These are phyloP conservation scores for Maudiozyma serrabonitensis DNA, from an alignment of 805 yeast genomes.

Conservation along the genomic window DNA sequence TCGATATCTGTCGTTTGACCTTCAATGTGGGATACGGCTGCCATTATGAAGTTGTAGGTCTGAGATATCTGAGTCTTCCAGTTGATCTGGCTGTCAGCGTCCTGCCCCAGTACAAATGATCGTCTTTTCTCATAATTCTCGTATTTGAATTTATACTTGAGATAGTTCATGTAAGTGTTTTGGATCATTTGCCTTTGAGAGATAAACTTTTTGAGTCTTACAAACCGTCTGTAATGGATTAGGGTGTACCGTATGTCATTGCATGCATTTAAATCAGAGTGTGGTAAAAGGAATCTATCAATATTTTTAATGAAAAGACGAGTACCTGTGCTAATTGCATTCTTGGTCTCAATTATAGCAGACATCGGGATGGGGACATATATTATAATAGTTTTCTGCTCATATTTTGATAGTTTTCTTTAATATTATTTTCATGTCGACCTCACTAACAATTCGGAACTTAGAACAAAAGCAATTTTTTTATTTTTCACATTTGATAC, in stretches of 20 bases:
- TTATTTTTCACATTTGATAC: too few relatives aligned
- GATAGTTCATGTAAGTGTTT: conserved; percentile 20
- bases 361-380: not conserved
- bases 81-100: not conserved
- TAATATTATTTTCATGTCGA: not conserved
- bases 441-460: too few relatives aligned
- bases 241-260: conserved; percentile 4
- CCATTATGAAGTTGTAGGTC: conserved; percentile 18
- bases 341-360: not conserved
- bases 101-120: conserved; percentile 6
- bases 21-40: conserved; percentile 14
- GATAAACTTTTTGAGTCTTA: conserved; percentile 21
- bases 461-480: too few relatives aligned
- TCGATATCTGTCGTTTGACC: conserved; percentile 1
- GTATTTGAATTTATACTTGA: conserved; percentile 21
- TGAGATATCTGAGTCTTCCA: conserved; percentile 6
- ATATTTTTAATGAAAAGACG: not conserved
- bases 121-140: conserved; percentile 22
- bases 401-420: not conserved
- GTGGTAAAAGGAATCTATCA: conserved; percentile 1
- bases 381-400: too few relatives aligned
- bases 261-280: not conserved
- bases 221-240: conserved; percentile 19
- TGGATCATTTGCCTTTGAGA: conserved; percentile 20
- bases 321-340: not conserved